Percentiles rank a stretch among this genome's conserved stretches.
Conservation (phyloP, 2,329 filamentous ascomycete species). For the Colletotrichum sp. region DNA sequence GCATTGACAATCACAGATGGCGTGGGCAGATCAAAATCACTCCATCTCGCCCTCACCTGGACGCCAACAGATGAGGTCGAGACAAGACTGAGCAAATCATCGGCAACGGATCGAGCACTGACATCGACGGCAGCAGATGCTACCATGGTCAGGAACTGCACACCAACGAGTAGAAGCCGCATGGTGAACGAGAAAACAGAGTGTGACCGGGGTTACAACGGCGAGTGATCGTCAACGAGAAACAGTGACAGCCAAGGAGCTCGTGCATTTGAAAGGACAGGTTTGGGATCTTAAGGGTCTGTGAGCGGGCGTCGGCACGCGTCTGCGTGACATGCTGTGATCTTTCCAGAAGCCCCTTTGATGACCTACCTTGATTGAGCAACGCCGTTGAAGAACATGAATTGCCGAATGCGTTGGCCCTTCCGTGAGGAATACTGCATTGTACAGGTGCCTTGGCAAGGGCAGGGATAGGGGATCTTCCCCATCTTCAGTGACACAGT, state of each 20-base stretch:
- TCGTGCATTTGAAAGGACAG: neutral
- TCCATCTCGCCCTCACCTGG: slow-evolving; percentile 21
- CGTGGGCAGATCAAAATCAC: slow-evolving; percentile 19
- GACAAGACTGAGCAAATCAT: neutral
- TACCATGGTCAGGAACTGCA: slow-evolving; percentile 12
- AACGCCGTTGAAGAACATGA: neutral
- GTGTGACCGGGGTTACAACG: neutral
- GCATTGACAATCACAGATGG: slow-evolving; percentile 23
- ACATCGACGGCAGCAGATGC: neutral
- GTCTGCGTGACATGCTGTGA: neutral
- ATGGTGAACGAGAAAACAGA: neutral
- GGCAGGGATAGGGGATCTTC: neutral
- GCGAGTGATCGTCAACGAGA: neutral
- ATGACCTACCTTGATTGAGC: neutral
- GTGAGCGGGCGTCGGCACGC: neutral
- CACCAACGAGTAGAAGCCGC: neutral
- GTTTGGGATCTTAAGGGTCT: neutral
- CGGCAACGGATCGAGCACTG: neutral
- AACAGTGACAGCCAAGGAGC: neutral
- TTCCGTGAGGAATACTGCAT: neutral
- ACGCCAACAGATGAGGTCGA: neutral
- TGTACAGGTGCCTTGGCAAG: neutral
- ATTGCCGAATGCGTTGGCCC: neutral
- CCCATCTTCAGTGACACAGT: neutral
- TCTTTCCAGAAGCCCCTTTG: neutral